Evolutionary conservation across 2,329 filamentous ascomycete genomes (phyloP).

Genomic region (Epichloe scottii): DNA sequence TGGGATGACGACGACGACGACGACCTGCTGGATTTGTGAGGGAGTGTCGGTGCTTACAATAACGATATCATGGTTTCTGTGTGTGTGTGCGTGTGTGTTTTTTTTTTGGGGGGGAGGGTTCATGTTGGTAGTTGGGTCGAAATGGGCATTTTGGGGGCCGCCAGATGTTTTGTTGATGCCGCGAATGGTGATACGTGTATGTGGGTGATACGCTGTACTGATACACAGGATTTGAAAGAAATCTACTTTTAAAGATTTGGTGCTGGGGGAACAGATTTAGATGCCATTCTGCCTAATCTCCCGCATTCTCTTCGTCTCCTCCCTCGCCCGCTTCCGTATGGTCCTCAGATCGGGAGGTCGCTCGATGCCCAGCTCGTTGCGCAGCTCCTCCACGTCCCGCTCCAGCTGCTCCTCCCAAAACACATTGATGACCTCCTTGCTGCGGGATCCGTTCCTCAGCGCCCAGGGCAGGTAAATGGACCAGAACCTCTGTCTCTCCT

Average conservation of each 20-base stretch:
- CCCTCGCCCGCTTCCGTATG: constrained; percentile 58
- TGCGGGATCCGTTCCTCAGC: constrained; percentile 62
- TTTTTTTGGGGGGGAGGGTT: too few species aligned
- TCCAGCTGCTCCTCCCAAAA: constrained; percentile 96
- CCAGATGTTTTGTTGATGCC: too few species aligned
- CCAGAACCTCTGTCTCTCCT: constrained; percentile 66
- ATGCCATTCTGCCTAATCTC: constrained; percentile 14
- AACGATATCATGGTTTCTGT: constrained; percentile 2
- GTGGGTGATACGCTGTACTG: not conserved
- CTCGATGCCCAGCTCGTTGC: constrained; percentile 69
- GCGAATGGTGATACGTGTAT: not conserved
- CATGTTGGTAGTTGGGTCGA: too few species aligned
- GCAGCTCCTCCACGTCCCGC: constrained; percentile 65
- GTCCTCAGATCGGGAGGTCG: constrained; percentile 74
- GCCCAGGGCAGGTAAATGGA: constrained; percentile 82
- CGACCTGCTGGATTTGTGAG: constrained; percentile 52
- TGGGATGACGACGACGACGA: constrained; percentile 81
- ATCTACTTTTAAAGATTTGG: too few species aligned
- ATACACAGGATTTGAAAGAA: not conserved
- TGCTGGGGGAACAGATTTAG: not conserved
- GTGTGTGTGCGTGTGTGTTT: too few species aligned
- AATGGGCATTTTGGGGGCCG: too few species aligned
- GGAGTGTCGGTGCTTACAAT: not conserved
- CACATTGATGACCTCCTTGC: constrained; percentile 80
- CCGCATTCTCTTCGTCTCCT: constrained; percentile 54